Percentiles rank a stretch among this genome's conserved stretches.
These are phyloP conservation scores for Ascoidea tarda DNA, from an alignment of 805 yeast genomes.

Conservation along the genomic window DNA sequence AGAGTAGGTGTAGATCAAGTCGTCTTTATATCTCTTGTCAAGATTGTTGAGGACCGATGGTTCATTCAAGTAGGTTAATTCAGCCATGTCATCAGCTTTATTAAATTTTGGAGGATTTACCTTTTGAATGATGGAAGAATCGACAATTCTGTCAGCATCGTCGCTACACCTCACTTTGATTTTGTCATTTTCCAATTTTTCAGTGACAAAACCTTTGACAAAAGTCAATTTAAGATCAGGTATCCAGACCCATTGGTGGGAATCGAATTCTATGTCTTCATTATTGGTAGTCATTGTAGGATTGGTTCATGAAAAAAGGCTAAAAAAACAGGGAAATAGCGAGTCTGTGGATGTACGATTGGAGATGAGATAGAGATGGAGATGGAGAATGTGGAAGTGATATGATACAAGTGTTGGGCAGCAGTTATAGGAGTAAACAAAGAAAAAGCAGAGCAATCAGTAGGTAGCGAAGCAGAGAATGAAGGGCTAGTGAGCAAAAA, in stretches of 20 bases:
- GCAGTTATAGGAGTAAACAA: too few species aligned
- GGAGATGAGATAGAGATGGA: too few species aligned
- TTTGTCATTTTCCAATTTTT: constrained; percentile 21
- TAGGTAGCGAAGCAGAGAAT: too few species aligned
- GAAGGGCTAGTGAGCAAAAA: too few species aligned
- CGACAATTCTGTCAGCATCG: constrained; percentile 25
- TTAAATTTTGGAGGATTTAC: constrained; percentile 88
- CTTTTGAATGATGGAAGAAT: constrained; percentile 33
- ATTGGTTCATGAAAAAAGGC: too few species aligned
- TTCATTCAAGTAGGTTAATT: constrained; percentile 83
- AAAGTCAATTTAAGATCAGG: constrained; percentile 45
- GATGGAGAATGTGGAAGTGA: too few species aligned
- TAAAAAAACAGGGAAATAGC: too few species aligned
- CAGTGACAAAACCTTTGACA: constrained; percentile 43
- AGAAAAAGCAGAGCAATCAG: too few species aligned
- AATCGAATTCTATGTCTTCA: constrained; percentile 15
- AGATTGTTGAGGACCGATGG: constrained; percentile 89
- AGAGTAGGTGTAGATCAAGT: constrained; percentile 81
- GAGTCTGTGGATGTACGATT: too few species aligned
- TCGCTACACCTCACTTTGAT: constrained; percentile 27
- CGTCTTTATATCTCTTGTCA: constrained; percentile 60
- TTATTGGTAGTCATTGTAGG: too few species aligned
- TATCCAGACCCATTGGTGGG: constrained; percentile 67
- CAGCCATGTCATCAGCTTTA: constrained; percentile 90
- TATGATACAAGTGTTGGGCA: too few species aligned